Evolutionary conservation across 2,329 filamentous ascomycete species (phyloP), one percentile per base, ranked within the genome.

Genomic region (Cercospora janseana): DNA sequence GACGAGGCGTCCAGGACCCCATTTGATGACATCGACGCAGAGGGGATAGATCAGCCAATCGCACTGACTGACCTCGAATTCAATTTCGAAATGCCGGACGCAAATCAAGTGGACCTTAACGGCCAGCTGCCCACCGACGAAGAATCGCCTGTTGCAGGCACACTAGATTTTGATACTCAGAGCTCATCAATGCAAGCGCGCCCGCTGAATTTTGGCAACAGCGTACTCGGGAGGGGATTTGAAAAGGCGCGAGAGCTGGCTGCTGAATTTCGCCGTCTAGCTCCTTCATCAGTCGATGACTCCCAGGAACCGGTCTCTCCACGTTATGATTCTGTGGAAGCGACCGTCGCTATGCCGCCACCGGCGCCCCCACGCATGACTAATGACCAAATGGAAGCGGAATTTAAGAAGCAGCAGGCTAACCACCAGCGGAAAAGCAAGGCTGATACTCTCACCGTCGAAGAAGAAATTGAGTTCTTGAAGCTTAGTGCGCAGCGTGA

Each of bases 381-480:
- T 15, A 34, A 54, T 16, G 26, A 18, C 21, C 23, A 38, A 3
- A 26, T 16, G 23, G 46, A 35, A 0, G 37, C 28, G 6, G 41
- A 42, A 4, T 55, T 57, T 15, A 37, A 51, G 9, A 46, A 38
- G 12, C n/a, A 47, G 2, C 42, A 54, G 9, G 46, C 37, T 4
- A 23, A 21, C 1, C 53, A 50, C 26, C 15, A 54, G 1, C 10
- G 32, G 5, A 64, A 58, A 42, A 45, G 51, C 24, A 24, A 20
- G 2, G 48, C 43, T 4, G 58, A 55, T 1, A 55, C 49, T 2
- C 6, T 52, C 9, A 47, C 37, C 2, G 38, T 52, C 7, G 37
- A 53, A 13, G 58, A 61, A 3, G 61, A 66, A 12, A 55, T 63
- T 21, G 49, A 54, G 2, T 64, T 54, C 42, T 49, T 64, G 27